These are phyloP conservation scores for Oxytropis ochrocephala DNA, from an alignment of 306 rosid species.

Conservation along the genomic window DNA sequence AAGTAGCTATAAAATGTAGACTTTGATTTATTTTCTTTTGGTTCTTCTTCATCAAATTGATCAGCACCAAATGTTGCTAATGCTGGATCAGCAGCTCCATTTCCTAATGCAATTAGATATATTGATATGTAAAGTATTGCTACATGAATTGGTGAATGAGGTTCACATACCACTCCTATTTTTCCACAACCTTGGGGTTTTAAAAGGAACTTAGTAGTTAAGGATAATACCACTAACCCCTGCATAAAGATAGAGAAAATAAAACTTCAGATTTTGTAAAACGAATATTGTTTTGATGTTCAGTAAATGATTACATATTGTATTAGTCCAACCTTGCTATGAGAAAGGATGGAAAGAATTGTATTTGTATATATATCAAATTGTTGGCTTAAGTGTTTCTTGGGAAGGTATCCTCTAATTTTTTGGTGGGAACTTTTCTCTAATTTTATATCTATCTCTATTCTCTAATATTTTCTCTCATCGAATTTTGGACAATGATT, in stretches of 20 bases:
- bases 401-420: no score
- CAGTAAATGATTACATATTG: background rate
- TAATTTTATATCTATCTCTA: no score
- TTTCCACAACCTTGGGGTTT: constrained; percentile 50
- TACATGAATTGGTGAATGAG: constrained; percentile 29
- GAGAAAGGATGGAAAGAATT: background rate
- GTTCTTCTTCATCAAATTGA: constrained; percentile 52
- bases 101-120: constrained; percentile 52
- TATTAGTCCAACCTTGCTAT: background rate
- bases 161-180: constrained; percentile 42
- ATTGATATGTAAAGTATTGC: constrained; percentile 47
- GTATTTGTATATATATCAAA: no score
- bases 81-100: constrained; percentile 57
- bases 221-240: constrained; percentile 44
- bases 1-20: constrained; percentile 50
- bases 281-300: no score
- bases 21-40: constrained; percentile 38
- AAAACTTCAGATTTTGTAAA: background rate
- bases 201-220: constrained; percentile 39
- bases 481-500: no score
- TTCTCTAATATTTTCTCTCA: no score
- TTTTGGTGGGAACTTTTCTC: no score
- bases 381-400: no score
- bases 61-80: constrained; percentile 55
- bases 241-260: constrained; percentile 14